Evolutionary conservation across 2,329 filamentous ascomycete genomes (phyloP).

Genomic region (Davidsoniella australis): DNA sequence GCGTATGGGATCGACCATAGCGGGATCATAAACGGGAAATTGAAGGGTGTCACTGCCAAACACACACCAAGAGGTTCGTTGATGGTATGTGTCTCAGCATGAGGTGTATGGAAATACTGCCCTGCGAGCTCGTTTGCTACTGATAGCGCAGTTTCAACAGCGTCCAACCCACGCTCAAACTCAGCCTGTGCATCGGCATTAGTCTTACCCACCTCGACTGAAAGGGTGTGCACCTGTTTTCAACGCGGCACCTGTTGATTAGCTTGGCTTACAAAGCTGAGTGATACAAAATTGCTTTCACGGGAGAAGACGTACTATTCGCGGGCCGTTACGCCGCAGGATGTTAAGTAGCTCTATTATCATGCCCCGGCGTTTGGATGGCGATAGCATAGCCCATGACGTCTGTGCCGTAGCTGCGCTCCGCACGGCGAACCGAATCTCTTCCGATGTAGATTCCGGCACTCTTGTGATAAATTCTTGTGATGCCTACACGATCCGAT

Average conservation of each 20-base stretch:
- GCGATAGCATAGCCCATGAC: constrained; percentile 7
- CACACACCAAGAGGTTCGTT: constrained; percentile 31
- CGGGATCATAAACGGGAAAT: constrained; percentile 30
- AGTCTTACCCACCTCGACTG: constrained; percentile 15
- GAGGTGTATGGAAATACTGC: constrained; percentile 1
- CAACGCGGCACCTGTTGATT: not conserved
- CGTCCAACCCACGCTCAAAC: constrained; percentile 15
- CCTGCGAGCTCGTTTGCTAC: constrained; percentile 12
- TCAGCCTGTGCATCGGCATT: constrained; percentile 15
- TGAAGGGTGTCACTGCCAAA: constrained; percentile 41
- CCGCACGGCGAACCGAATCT: constrained; percentile 13
- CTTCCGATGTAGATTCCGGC: constrained; percentile 15
- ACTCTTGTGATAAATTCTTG: constrained; percentile 15
- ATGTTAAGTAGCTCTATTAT: constrained; percentile 5
- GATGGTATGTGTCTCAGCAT: constrained; percentile 12
- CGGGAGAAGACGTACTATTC: constrained; percentile 9
- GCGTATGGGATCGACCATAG: constrained; percentile 31
- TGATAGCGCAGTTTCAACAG: constrained; percentile 14
- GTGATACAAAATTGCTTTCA: too few relatives aligned
- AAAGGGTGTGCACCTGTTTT: constrained; percentile 4
- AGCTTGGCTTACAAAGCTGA: not conserved
- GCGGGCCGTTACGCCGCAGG: constrained; percentile 6
- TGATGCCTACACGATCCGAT: constrained; percentile 9
- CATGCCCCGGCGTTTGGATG: not conserved
- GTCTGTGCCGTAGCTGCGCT: constrained; percentile 11